These are phyloP conservation scores for Lodderomyces theae DNA, from an alignment of 1,139 yeast genomes.

Conservation along the genomic window DNA sequence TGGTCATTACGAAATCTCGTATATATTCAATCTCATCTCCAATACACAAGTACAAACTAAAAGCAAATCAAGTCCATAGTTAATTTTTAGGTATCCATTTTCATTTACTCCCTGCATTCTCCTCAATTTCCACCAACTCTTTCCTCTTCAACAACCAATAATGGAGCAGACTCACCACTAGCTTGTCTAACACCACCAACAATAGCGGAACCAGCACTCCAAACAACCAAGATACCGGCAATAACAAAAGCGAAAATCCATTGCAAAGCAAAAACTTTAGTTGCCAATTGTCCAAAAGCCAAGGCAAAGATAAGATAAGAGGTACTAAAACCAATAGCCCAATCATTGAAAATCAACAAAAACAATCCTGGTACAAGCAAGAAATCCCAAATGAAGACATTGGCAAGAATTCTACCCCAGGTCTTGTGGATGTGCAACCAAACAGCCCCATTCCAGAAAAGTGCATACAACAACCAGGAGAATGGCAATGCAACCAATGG, in stretches of 20 bases:
- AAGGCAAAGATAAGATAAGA: constrained; percentile 60
- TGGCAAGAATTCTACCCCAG: constrained; percentile 66
- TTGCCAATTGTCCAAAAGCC: constrained; percentile 66
- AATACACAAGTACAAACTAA: not conserved
- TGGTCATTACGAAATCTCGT: too few relatives aligned
- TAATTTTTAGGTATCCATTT: not conserved
- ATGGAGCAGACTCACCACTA: constrained; percentile 26
- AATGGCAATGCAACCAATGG: constrained; percentile 69
- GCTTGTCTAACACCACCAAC: constrained; percentile 19
- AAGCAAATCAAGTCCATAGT: not conserved
- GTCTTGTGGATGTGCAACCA: constrained; percentile 54
- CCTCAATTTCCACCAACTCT: constrained; percentile 2
- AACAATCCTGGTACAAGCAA: constrained; percentile 61
- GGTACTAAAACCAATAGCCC: constrained; percentile 63
- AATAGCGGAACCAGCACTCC: constrained; percentile 44
- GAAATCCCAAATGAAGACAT: constrained; percentile 76
- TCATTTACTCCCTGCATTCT: not conserved
- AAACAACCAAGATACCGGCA: constrained; percentile 50
- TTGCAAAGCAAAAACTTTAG: constrained; percentile 70
- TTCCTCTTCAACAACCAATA: constrained; percentile 18
- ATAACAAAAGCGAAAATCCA: constrained; percentile 80
- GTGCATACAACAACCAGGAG: constrained; percentile 67
- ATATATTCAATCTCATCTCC: too few relatives aligned
- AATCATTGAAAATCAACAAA: constrained; percentile 62
- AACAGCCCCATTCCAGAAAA: constrained; percentile 85